Evolutionary conservation across 2,329 filamentous ascomycete species (phyloP), one percentile per base, ranked within the genome.

Genomic region (Falciphora oryzae): DNA sequence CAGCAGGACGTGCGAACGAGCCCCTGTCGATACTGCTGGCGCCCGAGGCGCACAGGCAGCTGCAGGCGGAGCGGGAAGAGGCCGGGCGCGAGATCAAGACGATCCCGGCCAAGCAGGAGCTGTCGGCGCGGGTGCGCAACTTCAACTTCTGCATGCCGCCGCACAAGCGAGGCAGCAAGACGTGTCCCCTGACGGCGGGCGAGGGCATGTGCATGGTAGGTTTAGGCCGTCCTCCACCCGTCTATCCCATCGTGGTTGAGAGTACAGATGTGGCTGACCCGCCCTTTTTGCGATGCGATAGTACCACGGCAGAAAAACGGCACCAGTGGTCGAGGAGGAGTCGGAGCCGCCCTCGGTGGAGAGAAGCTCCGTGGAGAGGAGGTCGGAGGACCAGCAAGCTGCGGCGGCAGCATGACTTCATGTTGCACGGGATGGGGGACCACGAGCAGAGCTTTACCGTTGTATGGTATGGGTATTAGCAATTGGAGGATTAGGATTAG

Each of bases 141-240:
- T 84, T 85, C 65, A 73, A 79, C 61, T 83, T 85, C 65, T 76
- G 83, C 60, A 67, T 84, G 14, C 80, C 81, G 1, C 80, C 84
- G 66, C 82, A 85, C 66, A 72, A 82, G 10, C 80, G 81, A 38
- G 79, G 67, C 65, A 84, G 81, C 68, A 81, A 81, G 22, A 77
- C 83, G 73, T 85, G 82, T 64, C 82, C 82, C 2, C 73, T 80
- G 11, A 82, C 84, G 69, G 71, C 71, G n/a, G 80, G 81, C 5
- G 78, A 74, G 7, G 81, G 80, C 0, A 66, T 84, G 3, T 85
- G 82, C 64, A 80, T 84, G 57, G 71, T 72, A 62, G 69, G 72
- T 70, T 28, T 10, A 1, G 3, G 16, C 44, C 7, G 18, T n/a
- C 16, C 44, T 53, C 22, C n/a, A 11, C 10, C 44, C n/a, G 10